Conservation (phyloP, 805 yeast species). For the Clavispora phyllophila region DNA sequence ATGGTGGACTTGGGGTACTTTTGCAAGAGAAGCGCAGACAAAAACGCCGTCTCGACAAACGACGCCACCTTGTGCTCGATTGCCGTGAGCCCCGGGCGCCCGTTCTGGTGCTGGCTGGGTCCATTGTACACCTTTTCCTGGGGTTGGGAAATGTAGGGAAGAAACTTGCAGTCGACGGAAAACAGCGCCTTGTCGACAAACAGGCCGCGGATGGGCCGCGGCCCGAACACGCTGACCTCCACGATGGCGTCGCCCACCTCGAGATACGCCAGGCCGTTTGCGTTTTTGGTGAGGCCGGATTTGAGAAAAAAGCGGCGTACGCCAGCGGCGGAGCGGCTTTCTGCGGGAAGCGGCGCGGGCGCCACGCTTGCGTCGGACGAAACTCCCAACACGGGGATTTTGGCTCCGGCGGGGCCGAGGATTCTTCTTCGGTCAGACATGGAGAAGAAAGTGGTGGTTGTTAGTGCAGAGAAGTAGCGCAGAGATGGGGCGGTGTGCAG, state of each 20-base stretch:
- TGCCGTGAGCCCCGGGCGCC: conserved; percentile 30
- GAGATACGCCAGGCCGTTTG: conserved; percentile 78
- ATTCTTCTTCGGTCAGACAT: conserved; percentile 71
- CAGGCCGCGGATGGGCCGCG: conserved; percentile 76
- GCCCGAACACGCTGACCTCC: conserved; percentile 78
- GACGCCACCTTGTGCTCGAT: conserved; percentile 47
- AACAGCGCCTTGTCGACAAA: conserved; percentile 63
- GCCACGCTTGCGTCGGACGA: conserved; percentile 2
- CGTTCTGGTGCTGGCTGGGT: conserved; percentile 16
- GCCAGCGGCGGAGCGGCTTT: conserved; percentile 4
- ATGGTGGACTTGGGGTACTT: conserved; percentile 90
- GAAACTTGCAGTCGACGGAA: conserved; percentile 53
- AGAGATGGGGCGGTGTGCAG: neutral
- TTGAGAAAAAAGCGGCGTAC: conserved; percentile 45
- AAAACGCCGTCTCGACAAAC: conserved; percentile 46
- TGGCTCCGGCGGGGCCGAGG: conserved; percentile 73
- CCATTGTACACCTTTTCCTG: conserved; percentile 25
- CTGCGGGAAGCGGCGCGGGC: conserved; percentile 1
- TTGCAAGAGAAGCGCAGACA: conserved; percentile 52
- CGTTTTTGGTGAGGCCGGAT: conserved; percentile 62
- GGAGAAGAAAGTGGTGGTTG: conserved; percentile 1
- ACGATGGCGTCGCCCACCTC: conserved; percentile 62
- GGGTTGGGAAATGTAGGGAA: conserved; percentile 45
- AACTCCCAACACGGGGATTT: conserved; percentile 22
- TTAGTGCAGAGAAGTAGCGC: neutral